Base-by-base conservation (phyloP, 768 basidiomycete genomes). In the Daedalea quercina region DNA sequence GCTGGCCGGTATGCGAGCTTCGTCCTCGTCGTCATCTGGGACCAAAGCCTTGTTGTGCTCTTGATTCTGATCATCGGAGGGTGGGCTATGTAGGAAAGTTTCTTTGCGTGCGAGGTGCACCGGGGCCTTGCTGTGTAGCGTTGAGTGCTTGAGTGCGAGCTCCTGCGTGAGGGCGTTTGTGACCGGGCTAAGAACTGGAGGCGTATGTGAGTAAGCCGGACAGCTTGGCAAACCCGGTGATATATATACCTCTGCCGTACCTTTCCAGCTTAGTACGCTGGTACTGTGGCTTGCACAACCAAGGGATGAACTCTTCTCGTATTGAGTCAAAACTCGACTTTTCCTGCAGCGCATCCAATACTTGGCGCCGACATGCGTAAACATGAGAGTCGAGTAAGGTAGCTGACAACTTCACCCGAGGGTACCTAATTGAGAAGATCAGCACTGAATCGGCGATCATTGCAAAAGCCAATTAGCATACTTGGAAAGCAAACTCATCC, bases 231-330 rank as follows among this genome's bases (percentile, higher is more conserved):
- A 28, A 41, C 40, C 26, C 3, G 34, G 9, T 41, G 54, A 31
- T 20, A 59, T 20, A 54, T 67, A 54, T 63, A 87, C 87, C 68
- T 55, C 70, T 67, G 28, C 72, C 77, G 57, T 87, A 88, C 68
- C 82, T 85, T 44, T 67, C 69, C 57, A 73, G 73, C 59, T 81
- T 84, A 15, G 75, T 73, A 9, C 72, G 70, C 54, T 84, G 84
- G 65, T 92, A 92, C 56, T 90, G 88, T 6, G 89, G 71, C 64
- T 90, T 93, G 70, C 91, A 88, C 51, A 96, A 64, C 90, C 93
- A 96, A 0, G 94, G 94, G 11, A 97, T 65, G 61, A 96, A 90
- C 54, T 96, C 92, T 66, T 94, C 88, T 47, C 87, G 78, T 48
- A 97, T 75, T 15, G 93, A 95, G 47, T 90, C 85, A 40, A 94